Evolutionary conservation across 768 basidiomycete genomes (phyloP).

Genomic region (Pulveroboletus sp.): DNA sequence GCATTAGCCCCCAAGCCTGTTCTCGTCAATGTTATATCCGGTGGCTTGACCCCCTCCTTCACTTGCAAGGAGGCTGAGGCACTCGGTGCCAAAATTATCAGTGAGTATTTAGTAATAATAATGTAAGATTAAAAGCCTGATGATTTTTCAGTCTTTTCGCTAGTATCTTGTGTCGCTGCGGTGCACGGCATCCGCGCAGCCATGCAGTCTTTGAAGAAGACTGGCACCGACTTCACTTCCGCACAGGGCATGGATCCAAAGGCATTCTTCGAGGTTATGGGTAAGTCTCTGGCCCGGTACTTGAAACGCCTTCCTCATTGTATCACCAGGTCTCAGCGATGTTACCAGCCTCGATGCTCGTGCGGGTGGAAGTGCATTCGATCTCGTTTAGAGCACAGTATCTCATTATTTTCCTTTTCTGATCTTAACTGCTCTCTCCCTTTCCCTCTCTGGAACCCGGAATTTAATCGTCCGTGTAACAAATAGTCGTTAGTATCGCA

Average conservation of each 20-base stretch:
- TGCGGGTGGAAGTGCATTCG: slow-evolving; percentile 61
- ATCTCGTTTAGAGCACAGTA: slow-evolving; percentile 37
- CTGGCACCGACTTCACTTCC: slow-evolving; percentile 66
- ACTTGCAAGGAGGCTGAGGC: slow-evolving; percentile 66
- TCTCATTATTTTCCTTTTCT: not conserved
- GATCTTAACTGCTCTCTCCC: not conserved
- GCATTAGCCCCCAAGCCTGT: slow-evolving; percentile 74
- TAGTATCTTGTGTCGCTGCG: slow-evolving; percentile 74
- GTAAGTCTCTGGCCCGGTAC: slow-evolving; percentile 32
- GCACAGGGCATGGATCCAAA: slow-evolving; percentile 73
- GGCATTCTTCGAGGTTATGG: slow-evolving; percentile 76
- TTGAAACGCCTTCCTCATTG: not conserved
- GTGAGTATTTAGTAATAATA: slow-evolving; percentile 38
- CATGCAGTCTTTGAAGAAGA: slow-evolving; percentile 72
- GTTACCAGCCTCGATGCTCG: slow-evolving; percentile 52
- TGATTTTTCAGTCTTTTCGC: slow-evolving; percentile 56
- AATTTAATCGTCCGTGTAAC: slow-evolving; percentile 19
- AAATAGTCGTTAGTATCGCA: slow-evolving; percentile 17
- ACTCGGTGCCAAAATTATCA: slow-evolving; percentile 75
- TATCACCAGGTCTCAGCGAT: slow-evolving; percentile 46
- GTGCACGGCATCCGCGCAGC: slow-evolving; percentile 78
- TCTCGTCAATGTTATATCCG: slow-evolving; percentile 78
- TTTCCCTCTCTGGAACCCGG: not conserved
- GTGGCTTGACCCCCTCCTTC: slow-evolving; percentile 74
- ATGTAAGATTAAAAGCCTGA: not conserved